Evolutionary conservation across 2,329 filamentous ascomycete genomes (phyloP).

Genomic region (Aspergillus carbonarius): DNA sequence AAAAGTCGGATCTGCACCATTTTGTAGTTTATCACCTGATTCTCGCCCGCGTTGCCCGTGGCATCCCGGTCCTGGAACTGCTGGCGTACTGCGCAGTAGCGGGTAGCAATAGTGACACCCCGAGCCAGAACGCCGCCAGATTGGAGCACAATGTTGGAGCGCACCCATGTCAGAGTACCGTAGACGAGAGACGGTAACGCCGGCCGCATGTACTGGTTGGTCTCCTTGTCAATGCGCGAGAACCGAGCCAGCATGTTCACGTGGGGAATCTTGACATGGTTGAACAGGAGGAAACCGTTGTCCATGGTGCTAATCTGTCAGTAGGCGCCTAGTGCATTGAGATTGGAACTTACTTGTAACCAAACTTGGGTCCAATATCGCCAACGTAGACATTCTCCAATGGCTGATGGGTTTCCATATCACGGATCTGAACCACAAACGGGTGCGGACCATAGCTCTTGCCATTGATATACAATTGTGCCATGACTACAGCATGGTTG

Average conservation of each 20-base stretch:
- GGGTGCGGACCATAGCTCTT: constrained; percentile 73
- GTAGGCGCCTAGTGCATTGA: background rate
- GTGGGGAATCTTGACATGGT: constrained; percentile 73
- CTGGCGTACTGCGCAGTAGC: constrained; percentile 71
- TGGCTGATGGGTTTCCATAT: constrained; percentile 67
- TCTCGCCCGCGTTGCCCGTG: constrained; percentile 61
- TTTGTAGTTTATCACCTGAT: constrained; percentile 75
- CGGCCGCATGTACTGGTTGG: constrained; percentile 66
- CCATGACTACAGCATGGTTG: constrained; percentile 77
- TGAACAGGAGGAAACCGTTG: constrained; percentile 76
- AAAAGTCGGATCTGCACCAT: constrained; percentile 75
- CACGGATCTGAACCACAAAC: constrained; percentile 73
- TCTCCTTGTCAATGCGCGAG: constrained; percentile 66
- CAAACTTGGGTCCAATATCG: constrained; percentile 78
- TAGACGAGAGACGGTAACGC: constrained; percentile 68
- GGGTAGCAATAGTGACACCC: constrained; percentile 74
- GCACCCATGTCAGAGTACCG: constrained; percentile 73
- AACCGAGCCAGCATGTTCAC: constrained; percentile 72
- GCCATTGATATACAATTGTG: constrained; percentile 68
- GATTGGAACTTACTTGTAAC: constrained; percentile 58
- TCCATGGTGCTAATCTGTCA: constrained; percentile 64
- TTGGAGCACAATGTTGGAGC: constrained; percentile 71
- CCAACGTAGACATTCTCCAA: constrained; percentile 71
- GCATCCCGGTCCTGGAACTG: constrained; percentile 77
- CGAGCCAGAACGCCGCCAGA: constrained; percentile 69